These are phyloP conservation scores for Domatiomyces globalis DNA, from an alignment of 2,329 filamentous ascomycete species.

Conservation along the genomic window DNA sequence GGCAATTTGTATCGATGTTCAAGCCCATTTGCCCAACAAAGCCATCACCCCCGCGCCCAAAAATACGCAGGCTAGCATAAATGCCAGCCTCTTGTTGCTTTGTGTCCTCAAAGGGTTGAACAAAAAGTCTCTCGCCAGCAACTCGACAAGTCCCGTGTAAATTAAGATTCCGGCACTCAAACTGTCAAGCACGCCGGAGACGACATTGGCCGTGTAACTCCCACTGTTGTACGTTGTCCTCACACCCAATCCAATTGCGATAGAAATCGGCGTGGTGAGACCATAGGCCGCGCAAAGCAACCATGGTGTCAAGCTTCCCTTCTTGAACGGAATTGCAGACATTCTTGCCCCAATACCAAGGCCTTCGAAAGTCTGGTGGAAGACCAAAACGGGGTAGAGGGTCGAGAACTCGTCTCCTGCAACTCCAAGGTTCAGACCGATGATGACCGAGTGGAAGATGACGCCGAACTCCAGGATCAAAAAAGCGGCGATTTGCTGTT, in stretches of 20 bases:
- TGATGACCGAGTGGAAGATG: slow-evolving; percentile 51
- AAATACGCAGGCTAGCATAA: slow-evolving; percentile 13
- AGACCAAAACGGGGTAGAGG: slow-evolving; percentile 46
- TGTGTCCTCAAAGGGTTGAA: slow-evolving; percentile 33
- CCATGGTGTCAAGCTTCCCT: slow-evolving; percentile 34
- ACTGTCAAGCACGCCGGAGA: slow-evolving; percentile 34
- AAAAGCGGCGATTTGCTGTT: slow-evolving; percentile 26
- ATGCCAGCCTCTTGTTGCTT: slow-evolving; percentile 32
- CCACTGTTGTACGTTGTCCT: slow-evolving; percentile 30
- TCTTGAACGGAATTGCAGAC: slow-evolving; percentile 38
- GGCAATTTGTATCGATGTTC: slow-evolving; percentile 1
- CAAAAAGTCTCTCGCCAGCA: slow-evolving; percentile 37
- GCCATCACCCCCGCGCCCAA: slow-evolving; percentile 36
- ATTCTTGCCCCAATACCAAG: slow-evolving; percentile 49
- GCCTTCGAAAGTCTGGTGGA: slow-evolving; percentile 51
- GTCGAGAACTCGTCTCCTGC: slow-evolving; percentile 42
- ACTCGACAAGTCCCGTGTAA: slow-evolving; percentile 37
- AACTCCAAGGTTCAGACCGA: slow-evolving; percentile 49
- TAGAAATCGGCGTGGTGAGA: slow-evolving; percentile 38
- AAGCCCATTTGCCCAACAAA: slow-evolving; percentile 39
- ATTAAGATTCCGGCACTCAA: slow-evolving; percentile 37
- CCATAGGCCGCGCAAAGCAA: slow-evolving; percentile 36
- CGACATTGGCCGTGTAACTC: slow-evolving; percentile 30
- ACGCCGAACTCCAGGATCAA: slow-evolving; percentile 45
- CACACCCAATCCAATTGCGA: slow-evolving; percentile 37